Evolutionary conservation across 2,329 filamentous ascomycete species (phyloP).

Genomic region (Alternaria tenuissima): DNA sequence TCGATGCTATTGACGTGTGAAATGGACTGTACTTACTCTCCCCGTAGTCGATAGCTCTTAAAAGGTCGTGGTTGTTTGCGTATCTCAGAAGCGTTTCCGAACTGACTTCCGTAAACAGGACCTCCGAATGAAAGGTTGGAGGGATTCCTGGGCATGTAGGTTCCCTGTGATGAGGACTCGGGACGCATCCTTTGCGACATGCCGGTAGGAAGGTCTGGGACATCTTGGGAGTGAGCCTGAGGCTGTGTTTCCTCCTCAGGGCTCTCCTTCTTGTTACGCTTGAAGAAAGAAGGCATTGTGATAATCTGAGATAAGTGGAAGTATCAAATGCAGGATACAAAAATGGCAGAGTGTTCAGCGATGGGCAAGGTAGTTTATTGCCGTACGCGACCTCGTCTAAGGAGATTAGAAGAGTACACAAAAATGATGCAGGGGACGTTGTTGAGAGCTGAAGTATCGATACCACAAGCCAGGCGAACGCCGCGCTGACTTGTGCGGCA

Average conservation of each 20-base stretch:
- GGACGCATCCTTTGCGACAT: constrained; percentile 15
- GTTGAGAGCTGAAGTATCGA: constrained; percentile 17
- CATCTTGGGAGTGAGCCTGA: constrained; percentile 11
- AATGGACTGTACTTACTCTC: constrained; percentile 25
- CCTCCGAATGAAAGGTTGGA: constrained; percentile 13
- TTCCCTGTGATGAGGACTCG: neutral
- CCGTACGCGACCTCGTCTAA: constrained; percentile 5
- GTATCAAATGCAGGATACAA: neutral
- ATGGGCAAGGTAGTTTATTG: constrained; percentile 19
- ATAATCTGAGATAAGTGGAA: neutral
- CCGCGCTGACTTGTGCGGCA: constrained; percentile 15
- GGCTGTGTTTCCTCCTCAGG: constrained; percentile 4
- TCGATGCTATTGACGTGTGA: neutral
- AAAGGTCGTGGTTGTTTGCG: constrained; percentile 31
- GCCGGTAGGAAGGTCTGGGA: constrained; percentile 10
- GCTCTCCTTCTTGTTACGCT: constrained; percentile 14
- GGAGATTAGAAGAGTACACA: constrained; percentile 1
- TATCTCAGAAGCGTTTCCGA: constrained; percentile 5
- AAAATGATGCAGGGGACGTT: neutral
- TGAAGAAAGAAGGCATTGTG: constrained; percentile 17
- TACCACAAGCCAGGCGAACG: constrained; percentile 9
- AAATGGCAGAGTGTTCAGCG: neutral
- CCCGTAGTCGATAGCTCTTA: constrained; percentile 33
- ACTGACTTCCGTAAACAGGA: constrained; percentile 6
- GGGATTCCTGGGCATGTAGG: constrained; percentile 9